These are phyloP conservation scores for Pseudocercospora vitis DNA, from an alignment of 2,329 filamentous ascomycete genomes.

Conservation along the genomic window DNA sequence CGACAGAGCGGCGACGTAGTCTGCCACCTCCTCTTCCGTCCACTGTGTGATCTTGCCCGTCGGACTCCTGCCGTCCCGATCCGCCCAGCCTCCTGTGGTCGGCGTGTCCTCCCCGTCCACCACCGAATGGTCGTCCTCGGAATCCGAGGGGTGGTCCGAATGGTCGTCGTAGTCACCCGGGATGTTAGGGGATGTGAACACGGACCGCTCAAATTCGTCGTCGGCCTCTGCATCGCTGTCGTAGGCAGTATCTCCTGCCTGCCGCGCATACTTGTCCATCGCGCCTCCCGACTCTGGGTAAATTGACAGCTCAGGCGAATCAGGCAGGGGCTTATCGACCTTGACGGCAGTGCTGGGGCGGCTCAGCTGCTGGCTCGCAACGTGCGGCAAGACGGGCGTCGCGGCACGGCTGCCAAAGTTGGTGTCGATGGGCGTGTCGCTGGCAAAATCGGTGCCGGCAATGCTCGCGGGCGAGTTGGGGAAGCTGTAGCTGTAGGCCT, in stretches of 20 bases:
- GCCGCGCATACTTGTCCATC: slow-evolving; percentile 38
- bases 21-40: slow-evolving; percentile 83
- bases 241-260: slow-evolving; percentile 52
- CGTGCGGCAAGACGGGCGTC: slow-evolving; percentile 12
- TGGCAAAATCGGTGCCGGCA: slow-evolving; percentile 32
- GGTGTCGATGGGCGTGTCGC: slow-evolving; percentile 36
- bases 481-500: slow-evolving; percentile 7
- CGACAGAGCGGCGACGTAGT: slow-evolving; percentile 65
- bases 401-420: slow-evolving; percentile 32
- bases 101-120: slow-evolving; percentile 66
- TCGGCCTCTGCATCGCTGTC: slow-evolving; percentile 77
- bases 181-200: slow-evolving; percentile 64
- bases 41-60: slow-evolving; percentile 76
- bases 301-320: slow-evolving; percentile 4
- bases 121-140: slow-evolving; percentile 40
- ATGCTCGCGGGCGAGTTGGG: slow-evolving; percentile 27
- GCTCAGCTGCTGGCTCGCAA: slow-evolving; percentile 14
- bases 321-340: slow-evolving; percentile 17
- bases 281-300: slow-evolving; percentile 11
- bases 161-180: slow-evolving; percentile 61
- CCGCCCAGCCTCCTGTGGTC: slow-evolving; percentile 56
- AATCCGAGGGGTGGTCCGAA: slow-evolving; percentile 65
- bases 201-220: slow-evolving; percentile 77
- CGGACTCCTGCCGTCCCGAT: slow-evolving; percentile 53
- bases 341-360: slow-evolving; percentile 22